A percentile compares a stretch with the other conserved stretches of the same genome.
Conservation (phyloP, 2,329 filamentous ascomycete genomes). For the Arthrobotrys iridis region DNA sequence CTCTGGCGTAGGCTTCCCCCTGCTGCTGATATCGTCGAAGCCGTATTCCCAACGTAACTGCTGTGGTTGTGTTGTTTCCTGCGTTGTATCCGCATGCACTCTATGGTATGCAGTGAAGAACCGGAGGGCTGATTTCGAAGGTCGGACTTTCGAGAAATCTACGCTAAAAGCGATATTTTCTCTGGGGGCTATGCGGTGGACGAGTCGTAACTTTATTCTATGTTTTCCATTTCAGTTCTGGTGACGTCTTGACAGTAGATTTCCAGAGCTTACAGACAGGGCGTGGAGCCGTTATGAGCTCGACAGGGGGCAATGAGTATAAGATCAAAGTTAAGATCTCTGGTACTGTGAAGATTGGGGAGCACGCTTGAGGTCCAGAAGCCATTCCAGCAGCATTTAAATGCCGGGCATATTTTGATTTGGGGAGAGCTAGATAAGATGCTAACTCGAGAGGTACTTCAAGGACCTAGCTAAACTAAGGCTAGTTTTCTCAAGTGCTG, state of each 20-base stretch:
- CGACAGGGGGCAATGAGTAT: not conserved
- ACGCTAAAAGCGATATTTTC: not conserved
- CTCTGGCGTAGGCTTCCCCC: no score
- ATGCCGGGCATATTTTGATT: not conserved
- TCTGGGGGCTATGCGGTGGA: not conserved
- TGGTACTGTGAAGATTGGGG: conserved; percentile 13
- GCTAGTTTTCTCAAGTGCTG: no score
- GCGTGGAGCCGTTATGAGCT: conserved; percentile 5
- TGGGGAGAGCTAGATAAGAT: no score
- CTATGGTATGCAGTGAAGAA: conserved; percentile 5
- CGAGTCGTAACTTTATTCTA: not conserved
- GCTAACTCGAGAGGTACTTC: no score
- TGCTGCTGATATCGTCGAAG: no score
- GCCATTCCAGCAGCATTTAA: not conserved
- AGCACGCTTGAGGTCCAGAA: not conserved
- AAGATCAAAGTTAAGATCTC: conserved; percentile 23
- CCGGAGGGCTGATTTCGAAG: conserved; percentile 12
- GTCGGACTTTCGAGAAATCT: not conserved
- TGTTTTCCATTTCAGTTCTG: conserved; percentile 12
- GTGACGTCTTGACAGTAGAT: not conserved
- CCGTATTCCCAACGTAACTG: not conserved
- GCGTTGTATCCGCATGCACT: conserved; percentile 9
- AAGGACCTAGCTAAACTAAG: no score
- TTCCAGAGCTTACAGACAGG: conserved; percentile 32
- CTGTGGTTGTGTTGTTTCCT: not conserved